Base-by-base conservation (phyloP, 441 rosid species). In the Jatropha podagrica region DNA sequence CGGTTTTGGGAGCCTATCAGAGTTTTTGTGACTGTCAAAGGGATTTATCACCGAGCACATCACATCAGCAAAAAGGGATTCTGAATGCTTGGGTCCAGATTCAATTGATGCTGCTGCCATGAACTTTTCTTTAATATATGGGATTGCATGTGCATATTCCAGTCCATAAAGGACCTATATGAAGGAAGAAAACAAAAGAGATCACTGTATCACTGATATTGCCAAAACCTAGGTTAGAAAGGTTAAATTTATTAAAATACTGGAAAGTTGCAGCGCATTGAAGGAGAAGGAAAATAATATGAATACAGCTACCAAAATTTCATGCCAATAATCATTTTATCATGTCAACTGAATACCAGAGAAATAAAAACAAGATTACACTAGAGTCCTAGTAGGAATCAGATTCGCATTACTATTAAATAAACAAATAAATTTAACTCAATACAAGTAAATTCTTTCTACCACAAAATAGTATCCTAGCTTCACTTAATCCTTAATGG, bases 161-260 rank as follows among this genome's bases (percentile, higher is more conserved):
- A 95, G 85, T 71, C 98, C 99, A 80, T 83, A 93, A 48, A 95
- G 97, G 42, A 87, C 88, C 99, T 95, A 86, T 72, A 80, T 4
- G 58, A 52, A 54, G 23, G 71, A 51, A 74, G 67, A 68, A 72
- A 77, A 40, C 20, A 6, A n/a, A 44, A 74, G 60, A 44, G 67
- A 54, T 11, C 11, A 48, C 26, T 48, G 20, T 72, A 23, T 69
- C 38, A 32, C 71, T 59, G 38, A 1, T 65, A 41, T n/a, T 7
- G 54, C 70, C 18, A 75, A 74, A 80, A 58, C 38, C 59, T n/a
- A 15, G 13, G 65, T 48, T n/a, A 46, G 55, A 69, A 23, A 41
- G 41, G 52, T 8, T 68, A 32, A 69, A 66, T 26, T 56, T n/a
- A 40, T 18, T 42, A 73, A 68, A 68, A 38, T 54, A 67, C 20